Percentiles rank a stretch among this genome's conserved stretches.
These are phyloP conservation scores for Cladosporium sp. DNA, from an alignment of 2,329 filamentous ascomycete genomes.

Conservation along the genomic window DNA sequence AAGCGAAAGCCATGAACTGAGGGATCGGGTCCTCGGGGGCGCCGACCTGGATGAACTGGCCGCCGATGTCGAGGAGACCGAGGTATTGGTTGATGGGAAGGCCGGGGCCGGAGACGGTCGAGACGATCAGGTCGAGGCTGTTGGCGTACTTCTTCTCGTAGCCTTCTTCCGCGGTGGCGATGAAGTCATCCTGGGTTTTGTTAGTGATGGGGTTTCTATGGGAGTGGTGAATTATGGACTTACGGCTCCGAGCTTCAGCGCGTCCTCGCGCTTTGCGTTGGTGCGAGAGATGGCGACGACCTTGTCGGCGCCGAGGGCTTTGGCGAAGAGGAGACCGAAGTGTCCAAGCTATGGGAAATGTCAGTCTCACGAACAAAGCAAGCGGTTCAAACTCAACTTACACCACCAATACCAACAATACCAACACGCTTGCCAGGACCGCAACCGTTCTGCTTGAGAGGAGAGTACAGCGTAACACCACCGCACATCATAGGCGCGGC, in stretches of 20 bases:
- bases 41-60: conserved; percentile 61
- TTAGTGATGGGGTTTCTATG: background rate
- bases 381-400: no score
- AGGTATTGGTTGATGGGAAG: conserved; percentile 62
- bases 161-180: conserved; percentile 53
- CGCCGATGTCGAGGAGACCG: conserved; percentile 52
- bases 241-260: conserved; percentile 55
- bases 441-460: conserved; percentile 59
- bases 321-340: conserved; percentile 64
- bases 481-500: conserved; percentile 70
- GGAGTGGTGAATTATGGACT: no score
- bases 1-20: conserved; percentile 49
- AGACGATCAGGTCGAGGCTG: conserved; percentile 54
- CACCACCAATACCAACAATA: conserved; percentile 62
- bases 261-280: conserved; percentile 53
- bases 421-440: conserved; percentile 57
- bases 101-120: conserved; percentile 51
- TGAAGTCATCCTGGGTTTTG: conserved; percentile 27
- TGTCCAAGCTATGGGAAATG: conserved; percentile 47
- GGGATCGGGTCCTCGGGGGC: conserved; percentile 55
- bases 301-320: conserved; percentile 62
- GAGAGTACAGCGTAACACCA: conserved; percentile 67
- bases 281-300: conserved; percentile 60
- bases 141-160: conserved; percentile 53
- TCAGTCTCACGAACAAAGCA: background rate